Base-by-base conservation (phyloP, 805 yeast genomes). In the Yueomyces sp. region DNA sequence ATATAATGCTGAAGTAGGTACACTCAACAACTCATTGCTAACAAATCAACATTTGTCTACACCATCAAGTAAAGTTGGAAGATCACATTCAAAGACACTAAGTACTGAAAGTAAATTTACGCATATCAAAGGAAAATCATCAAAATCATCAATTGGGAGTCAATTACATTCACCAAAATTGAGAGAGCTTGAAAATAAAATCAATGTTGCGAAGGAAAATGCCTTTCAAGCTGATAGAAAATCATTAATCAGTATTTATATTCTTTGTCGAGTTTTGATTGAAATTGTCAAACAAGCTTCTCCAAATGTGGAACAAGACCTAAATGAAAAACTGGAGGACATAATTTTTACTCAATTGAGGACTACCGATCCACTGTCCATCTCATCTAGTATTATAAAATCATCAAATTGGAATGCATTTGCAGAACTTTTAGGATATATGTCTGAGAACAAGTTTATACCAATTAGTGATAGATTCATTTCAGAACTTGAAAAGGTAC, bases 381-480 rank as follows among this genome's bases (percentile, higher is more conserved):
- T 81, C 4, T 73, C 84, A 5, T 72, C 80, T 2, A 79, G 85
- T 39, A 66, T 79, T 28, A 85, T 90, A 2, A 74, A 95, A 45
- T 79, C 92, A 5, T 86, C 96, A 0, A 92, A 92, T 59, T 92
- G 97, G 97, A 81, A 84, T 54, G 70, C 88, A 34, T 80, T 92
- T 60, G 94, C 97, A 0, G 84, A 83, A 48, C 67, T 92, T 5
- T 63, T 94, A 37, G 98, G 98, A 1, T 80, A 79, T 49, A 87
- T 94, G 94, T 85, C 95, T 0, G 82, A 76, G 39, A 79, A 78
- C 49, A 71, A 94, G 42, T 87, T 92, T 51, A 59, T 85, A 9
- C 80, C 87, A 44, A 97, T 92, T 1, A 85, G 94, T 55, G 98
- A 92, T 59, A 66, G 95, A 45, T 92, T 92, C 55, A 83, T 92